phyloP scores from a whole-genome alignment of 1,284 basidiomycete species.

The Apiotrichum domesticum region DNA sequence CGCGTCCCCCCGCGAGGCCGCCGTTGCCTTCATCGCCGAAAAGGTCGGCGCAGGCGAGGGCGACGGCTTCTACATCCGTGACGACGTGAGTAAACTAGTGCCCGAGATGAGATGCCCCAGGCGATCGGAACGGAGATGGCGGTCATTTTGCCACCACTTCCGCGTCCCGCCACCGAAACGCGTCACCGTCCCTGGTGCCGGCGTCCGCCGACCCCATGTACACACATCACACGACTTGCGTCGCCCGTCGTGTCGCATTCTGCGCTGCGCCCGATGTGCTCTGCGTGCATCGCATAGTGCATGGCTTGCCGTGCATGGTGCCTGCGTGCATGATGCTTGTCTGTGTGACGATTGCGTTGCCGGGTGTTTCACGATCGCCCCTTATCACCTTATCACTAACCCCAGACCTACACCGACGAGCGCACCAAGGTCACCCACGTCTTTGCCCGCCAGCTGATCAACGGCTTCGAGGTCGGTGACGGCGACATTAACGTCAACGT shows the following conservation, averaged over 20 bases:
- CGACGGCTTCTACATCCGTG: conserved; percentile 41
- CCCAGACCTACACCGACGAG: conserved; percentile 82
- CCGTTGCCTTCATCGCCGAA: conserved; percentile 26
- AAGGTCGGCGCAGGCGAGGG: conserved; percentile 28
- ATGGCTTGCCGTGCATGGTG: too few species aligned
- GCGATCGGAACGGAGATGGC: too few species aligned
- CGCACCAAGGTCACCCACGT: conserved; percentile 77
- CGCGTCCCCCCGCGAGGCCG: conserved; percentile 25
- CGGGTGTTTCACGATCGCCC: too few species aligned
- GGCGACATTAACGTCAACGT: conserved; percentile 87
- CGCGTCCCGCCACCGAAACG: not conserved
- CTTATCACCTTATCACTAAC: conserved; percentile 29
- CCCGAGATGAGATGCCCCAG: too few species aligned
- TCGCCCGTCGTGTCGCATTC: not conserved
- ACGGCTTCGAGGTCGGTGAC: conserved; percentile 78
- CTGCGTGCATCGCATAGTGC: not conserved
- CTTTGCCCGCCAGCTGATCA: conserved; percentile 71
- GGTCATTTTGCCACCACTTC: not conserved
- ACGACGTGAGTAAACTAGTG: conserved; percentile 41
- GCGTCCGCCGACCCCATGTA: not conserved
- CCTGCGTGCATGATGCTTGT: too few species aligned
- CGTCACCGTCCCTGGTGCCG: not conserved
- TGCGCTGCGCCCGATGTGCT: not conserved
- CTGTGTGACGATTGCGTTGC: too few species aligned
- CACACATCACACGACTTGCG: not conserved